Percentiles rank a stretch among this genome's conserved stretches.
These are phyloP conservation scores for Craspedostauros australis DNA, from an alignment of 108 stramenopile species.

Conservation along the genomic window DNA sequence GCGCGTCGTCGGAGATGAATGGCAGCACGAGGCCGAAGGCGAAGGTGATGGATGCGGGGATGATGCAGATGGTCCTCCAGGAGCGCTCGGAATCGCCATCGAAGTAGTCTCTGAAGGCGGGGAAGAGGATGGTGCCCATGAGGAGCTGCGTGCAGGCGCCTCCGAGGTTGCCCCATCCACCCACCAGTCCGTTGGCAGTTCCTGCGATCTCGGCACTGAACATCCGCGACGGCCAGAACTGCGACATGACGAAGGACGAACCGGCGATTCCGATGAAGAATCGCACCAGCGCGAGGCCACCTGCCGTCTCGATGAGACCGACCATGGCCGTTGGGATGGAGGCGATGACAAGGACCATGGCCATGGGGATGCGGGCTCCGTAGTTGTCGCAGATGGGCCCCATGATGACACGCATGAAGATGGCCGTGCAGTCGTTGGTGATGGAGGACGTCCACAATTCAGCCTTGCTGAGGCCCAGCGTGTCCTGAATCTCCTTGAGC, in stretches of 20 bases:
- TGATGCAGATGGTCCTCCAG: constrained; percentile 61
- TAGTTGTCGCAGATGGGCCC: constrained; percentile 81
- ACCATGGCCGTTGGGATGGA: constrained; percentile 65
- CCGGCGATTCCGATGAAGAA: constrained; percentile 70
- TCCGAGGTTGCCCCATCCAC: constrained; percentile 79
- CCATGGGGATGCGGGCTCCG: constrained; percentile 66
- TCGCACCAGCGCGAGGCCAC: constrained; percentile 39
- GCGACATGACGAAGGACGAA: constrained; percentile 64
- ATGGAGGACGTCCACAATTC: constrained; percentile 77
- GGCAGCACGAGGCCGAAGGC: constrained; percentile 25
- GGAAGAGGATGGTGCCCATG: constrained; percentile 48
- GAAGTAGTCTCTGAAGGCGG: constrained; percentile 29
- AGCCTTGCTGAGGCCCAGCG: constrained; percentile 53
- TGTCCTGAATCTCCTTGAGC: constrained; percentile 49
- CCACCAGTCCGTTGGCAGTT: constrained; percentile 64
- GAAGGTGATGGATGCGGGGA: constrained; percentile 54
- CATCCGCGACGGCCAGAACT: constrained; percentile 69
- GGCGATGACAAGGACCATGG: constrained; percentile 36
- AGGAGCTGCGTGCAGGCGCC: constrained; percentile 50
- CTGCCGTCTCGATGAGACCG: constrained; percentile 53
- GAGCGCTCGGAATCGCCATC: constrained; percentile 37
- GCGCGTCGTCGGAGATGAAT: constrained; percentile 54
- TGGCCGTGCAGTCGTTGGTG: constrained; percentile 52
- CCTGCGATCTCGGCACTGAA: constrained; percentile 58
- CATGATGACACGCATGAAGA: constrained; percentile 62